Evolutionary conservation across 441 rosid species (phyloP).

Genomic region (Euphorbia celastroides): DNA sequence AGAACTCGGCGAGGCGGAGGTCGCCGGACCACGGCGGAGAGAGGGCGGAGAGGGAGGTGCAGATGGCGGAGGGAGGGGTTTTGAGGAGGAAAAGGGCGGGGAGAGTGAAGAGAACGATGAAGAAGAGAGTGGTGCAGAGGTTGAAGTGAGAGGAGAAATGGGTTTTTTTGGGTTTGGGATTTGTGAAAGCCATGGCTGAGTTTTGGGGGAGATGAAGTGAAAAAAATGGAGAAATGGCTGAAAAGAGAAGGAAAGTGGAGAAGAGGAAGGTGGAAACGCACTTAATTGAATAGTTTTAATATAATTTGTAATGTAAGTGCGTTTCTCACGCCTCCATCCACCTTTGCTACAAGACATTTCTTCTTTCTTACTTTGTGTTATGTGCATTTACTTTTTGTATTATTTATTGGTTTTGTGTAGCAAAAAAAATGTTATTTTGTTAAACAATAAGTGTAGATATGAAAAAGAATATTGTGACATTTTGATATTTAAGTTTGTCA

Average conservation of each 20-base stretch:
- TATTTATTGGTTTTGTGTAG: background rate
- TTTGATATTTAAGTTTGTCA: background rate
- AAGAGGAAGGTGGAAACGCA: slow-evolving; percentile 26
- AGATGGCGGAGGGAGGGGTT: slow-evolving; percentile 33
- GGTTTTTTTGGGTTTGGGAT: slow-evolving; percentile 49
- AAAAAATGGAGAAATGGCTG: background rate
- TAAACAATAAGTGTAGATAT: background rate
- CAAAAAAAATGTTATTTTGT: background rate
- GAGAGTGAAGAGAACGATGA: slow-evolving; percentile 69
- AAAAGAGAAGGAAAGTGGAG: slow-evolving; percentile 22
- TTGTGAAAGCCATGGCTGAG: slow-evolving; percentile 36
- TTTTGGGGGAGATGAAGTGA: background rate
- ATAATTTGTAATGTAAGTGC: slow-evolving; percentile 25
- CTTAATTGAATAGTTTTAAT: slow-evolving; percentile 17
- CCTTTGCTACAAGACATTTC: background rate
- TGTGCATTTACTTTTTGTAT: background rate
- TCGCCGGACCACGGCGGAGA: slow-evolving; percentile 63
- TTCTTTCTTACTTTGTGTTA: slow-evolving; percentile 7
- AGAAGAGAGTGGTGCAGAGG: slow-evolving; percentile 59
- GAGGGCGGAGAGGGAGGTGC: slow-evolving; percentile 31
- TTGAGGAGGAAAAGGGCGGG: slow-evolving; percentile 77
- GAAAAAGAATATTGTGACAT: background rate
- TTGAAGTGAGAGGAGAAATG: slow-evolving; percentile 29
- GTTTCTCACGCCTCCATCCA: slow-evolving; percentile 39
- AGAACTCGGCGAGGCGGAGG: slow-evolving; percentile 43